These are phyloP conservation scores for Baudoinia panamericana DNA, from an alignment of 495 filamentous ascomycete species.

Conservation along the genomic window DNA sequence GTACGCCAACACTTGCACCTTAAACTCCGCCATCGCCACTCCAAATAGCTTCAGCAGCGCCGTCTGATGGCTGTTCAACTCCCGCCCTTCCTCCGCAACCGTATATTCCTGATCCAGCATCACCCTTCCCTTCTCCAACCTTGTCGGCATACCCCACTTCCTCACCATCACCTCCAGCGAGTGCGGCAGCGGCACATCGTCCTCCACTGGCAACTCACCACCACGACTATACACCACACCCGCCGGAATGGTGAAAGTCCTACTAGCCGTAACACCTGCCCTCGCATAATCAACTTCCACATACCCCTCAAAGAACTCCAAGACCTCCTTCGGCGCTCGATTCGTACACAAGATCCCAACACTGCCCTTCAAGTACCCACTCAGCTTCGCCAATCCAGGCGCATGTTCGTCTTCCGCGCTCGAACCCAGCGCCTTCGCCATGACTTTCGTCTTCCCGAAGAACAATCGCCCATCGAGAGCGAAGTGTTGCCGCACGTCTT, in stretches of 20 bases:
- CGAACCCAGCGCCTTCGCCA: slow-evolving; percentile 77
- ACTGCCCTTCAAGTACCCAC: slow-evolving; percentile 59
- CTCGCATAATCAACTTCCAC: slow-evolving; percentile 71
- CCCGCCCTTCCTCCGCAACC: slow-evolving; percentile 70
- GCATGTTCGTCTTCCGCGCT: slow-evolving; percentile 63
- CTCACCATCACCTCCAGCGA: slow-evolving; percentile 77
- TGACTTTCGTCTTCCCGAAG: slow-evolving; percentile 98
- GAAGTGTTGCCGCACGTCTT: slow-evolving; percentile 75
- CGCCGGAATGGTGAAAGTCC: slow-evolving; percentile 62
- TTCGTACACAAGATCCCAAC: slow-evolving; percentile 87
- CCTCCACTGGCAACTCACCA: slow-evolving; percentile 60
- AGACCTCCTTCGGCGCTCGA: slow-evolving; percentile 48
- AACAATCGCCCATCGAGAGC: slow-evolving; percentile 84
- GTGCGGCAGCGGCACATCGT: slow-evolving; percentile 79
- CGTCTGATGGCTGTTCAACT: slow-evolving; percentile 78
- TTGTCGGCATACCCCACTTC: slow-evolving; percentile 75
- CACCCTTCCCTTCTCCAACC: slow-evolving; percentile 77
- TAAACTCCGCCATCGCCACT: slow-evolving; percentile 77
- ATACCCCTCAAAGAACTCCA: slow-evolving; percentile 54
- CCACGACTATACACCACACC: slow-evolving; percentile 63
- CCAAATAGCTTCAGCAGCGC: slow-evolving; percentile 89
- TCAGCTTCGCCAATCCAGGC: slow-evolving; percentile 54
- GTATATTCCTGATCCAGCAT: slow-evolving; percentile 59
- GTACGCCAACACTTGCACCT: slow-evolving; percentile 60
- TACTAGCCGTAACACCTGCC: slow-evolving; percentile 61